These are phyloP conservation scores for Colletotrichum sp. DNA, from an alignment of 2,329 filamentous ascomycete species.

Conservation along the genomic window DNA sequence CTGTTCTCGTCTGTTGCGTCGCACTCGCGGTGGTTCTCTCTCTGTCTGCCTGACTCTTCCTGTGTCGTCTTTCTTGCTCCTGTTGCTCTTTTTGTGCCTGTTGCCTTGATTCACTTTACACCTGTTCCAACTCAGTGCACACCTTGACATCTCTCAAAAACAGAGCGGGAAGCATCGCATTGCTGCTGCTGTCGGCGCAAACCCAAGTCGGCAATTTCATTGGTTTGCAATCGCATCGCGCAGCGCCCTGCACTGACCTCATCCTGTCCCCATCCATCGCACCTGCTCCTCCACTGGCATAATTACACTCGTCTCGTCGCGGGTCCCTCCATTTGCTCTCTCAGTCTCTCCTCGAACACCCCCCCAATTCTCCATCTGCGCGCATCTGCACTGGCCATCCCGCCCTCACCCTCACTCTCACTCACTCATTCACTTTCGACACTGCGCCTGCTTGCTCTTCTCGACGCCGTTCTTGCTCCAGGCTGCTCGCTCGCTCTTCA, in stretches of 20 bases:
- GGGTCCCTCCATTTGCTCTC: not conserved
- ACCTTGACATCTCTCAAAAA: not conserved
- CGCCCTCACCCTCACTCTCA: not conserved
- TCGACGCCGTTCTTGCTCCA: not conserved
- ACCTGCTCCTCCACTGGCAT: conserved; percentile 6
- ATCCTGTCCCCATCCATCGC: not conserved
- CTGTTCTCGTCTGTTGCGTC: not conserved
- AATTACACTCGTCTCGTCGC: not conserved
- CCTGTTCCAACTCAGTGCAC: no score
- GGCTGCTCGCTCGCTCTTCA: not conserved
- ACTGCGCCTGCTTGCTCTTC: not conserved
- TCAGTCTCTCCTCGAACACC: not conserved
- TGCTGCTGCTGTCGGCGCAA: not conserved
- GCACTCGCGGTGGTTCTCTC: not conserved
- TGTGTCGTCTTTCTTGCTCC: not conserved
- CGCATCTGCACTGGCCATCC: not conserved
- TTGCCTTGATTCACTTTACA: not conserved
- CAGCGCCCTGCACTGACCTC: conserved; percentile 9
- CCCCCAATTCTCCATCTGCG: not conserved
- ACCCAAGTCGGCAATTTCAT: not conserved
- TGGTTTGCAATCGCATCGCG: not conserved
- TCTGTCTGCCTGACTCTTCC: not conserved
- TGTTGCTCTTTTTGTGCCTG: not conserved
- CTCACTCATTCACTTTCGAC: not conserved
- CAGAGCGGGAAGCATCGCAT: not conserved